Conservation (phyloP, 441 rosid genomes). For the Populus tomentosa region DNA sequence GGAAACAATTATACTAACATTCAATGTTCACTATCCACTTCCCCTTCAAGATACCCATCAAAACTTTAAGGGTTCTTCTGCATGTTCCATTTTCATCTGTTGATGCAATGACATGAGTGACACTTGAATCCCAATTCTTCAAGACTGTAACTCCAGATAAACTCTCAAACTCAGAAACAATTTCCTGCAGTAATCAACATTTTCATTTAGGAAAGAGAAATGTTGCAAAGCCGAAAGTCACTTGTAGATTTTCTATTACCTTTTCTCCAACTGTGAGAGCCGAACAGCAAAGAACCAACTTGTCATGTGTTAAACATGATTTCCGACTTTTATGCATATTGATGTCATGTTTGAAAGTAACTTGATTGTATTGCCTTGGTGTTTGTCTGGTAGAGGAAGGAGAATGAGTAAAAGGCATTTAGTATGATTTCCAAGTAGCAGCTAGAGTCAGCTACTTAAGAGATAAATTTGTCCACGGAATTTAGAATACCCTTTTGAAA, state of each 20-base stretch:
- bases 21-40: conserved; percentile 81
- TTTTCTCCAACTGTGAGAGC: conserved; percentile 61
- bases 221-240: neutral
- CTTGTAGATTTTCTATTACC: conserved; percentile 34
- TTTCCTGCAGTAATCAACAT: conserved; percentile 44
- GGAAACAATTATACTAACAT: conserved; percentile 44
- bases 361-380: conserved; percentile 25
- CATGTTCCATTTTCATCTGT: conserved; percentile 78
- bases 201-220: neutral
- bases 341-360: conserved; percentile 22
- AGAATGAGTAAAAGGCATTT: conserved; percentile 1
- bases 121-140: conserved; percentile 60
- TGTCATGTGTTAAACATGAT: conserved; percentile 26
- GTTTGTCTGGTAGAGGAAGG: conserved; percentile 35
- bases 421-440: neutral
- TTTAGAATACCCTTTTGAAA: conserved; percentile 38
- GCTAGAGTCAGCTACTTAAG: neutral
- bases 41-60: conserved; percentile 90
- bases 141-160: conserved; percentile 45
- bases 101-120: conserved; percentile 86
- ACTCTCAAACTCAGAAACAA: conserved; percentile 50
- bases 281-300: conserved; percentile 74
- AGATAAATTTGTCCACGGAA: conserved; percentile 5
- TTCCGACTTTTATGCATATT: conserved; percentile 26
- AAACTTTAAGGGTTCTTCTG: conserved; percentile 77